Evolutionary conservation across 768 basidiomycete genomes (phyloP).

Genomic region (Asterophora parasitica): DNA sequence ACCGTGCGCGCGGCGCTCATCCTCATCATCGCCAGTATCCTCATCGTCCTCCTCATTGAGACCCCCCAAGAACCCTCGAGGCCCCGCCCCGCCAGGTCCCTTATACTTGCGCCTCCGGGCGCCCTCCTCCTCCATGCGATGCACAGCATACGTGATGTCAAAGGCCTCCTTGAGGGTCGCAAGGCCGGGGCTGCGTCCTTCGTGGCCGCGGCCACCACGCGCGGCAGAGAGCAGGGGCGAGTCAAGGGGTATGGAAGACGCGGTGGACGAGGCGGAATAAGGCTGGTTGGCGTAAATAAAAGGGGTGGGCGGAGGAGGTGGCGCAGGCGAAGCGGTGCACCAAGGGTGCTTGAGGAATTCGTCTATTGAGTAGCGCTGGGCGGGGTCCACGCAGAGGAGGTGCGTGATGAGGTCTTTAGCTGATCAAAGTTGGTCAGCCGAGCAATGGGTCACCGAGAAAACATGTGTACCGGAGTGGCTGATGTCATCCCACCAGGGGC

Average conservation of each 20-base stretch:
- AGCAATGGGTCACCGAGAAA: not conserved
- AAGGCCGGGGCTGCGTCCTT: conserved; percentile 87
- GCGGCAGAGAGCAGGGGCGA: conserved; percentile 86
- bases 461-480: conserved; percentile 59
- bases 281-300: conserved; percentile 36
- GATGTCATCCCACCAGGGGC: conserved; percentile 99
- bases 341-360: conserved; percentile 97
- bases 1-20: conserved; percentile 12
- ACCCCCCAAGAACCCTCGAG: conserved; percentile 71
- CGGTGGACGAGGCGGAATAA: conserved; percentile 24
- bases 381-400: conserved; percentile 91
- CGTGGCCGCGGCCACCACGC: conserved; percentile 60
- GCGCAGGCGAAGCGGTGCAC: conserved; percentile 70
- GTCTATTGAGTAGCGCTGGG: conserved; percentile 95
- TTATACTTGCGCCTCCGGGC: conserved; percentile 80
- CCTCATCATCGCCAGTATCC: conserved; percentile 41
- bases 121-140: conserved; percentile 99
- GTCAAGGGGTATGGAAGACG: conserved; percentile 55
- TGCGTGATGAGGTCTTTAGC: conserved; percentile 96
- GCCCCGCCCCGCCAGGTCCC: conserved; percentile 72
- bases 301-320: conserved; percentile 66
- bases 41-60: conserved; percentile 93
- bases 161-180: conserved; percentile 96
- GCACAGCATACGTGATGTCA: conserved; percentile 97
- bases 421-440: conserved; percentile 23